Conservation (phyloP, 345 rosid genomes). For the Balakata baccata region DNA sequence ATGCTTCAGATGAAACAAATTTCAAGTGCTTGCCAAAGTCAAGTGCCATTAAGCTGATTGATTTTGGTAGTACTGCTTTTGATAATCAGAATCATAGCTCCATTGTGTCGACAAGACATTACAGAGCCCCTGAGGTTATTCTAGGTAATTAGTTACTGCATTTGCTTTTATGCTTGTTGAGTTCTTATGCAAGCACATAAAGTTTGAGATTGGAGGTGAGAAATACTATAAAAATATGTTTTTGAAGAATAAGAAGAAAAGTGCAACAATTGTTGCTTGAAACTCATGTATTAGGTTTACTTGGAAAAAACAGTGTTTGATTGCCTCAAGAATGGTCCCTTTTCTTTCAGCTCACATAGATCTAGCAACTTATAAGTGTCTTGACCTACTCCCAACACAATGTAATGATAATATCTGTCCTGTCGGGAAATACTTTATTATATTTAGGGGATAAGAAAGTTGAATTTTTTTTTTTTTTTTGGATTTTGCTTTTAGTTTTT, state of each 20-base stretch:
- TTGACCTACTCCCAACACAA: not conserved
- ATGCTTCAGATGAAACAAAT: conserved; percentile 20
- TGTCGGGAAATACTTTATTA: not conserved
- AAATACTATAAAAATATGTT: not conserved
- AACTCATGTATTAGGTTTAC: not conserved
- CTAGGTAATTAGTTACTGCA: conserved; percentile 27
- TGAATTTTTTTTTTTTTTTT: not conserved
- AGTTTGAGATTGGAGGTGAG: conserved; percentile 6
- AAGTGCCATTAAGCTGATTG: conserved; percentile 36
- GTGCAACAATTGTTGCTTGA: not conserved
- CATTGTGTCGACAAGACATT: conserved; percentile 32
- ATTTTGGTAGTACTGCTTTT: conserved; percentile 29
- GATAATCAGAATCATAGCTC: conserved; percentile 30
- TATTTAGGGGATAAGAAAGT: not conserved
- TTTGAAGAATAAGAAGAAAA: not conserved
- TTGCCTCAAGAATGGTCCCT: not conserved
- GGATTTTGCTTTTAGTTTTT: not conserved
- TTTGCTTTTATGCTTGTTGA: conserved; percentile 14
- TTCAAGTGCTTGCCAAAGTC: conserved; percentile 34
- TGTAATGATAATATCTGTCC: not conserved
- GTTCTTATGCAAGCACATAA: conserved; percentile 4
- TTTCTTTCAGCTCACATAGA: not conserved
- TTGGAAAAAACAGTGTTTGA: not conserved
- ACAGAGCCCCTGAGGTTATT: conserved; percentile 33
- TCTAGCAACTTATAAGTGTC: not conserved